A percentile compares a stretch with the other conserved stretches of the same genome.
Conservation (phyloP, 1,139 yeast species). For the Magnusiomyces suaveolens region DNA sequence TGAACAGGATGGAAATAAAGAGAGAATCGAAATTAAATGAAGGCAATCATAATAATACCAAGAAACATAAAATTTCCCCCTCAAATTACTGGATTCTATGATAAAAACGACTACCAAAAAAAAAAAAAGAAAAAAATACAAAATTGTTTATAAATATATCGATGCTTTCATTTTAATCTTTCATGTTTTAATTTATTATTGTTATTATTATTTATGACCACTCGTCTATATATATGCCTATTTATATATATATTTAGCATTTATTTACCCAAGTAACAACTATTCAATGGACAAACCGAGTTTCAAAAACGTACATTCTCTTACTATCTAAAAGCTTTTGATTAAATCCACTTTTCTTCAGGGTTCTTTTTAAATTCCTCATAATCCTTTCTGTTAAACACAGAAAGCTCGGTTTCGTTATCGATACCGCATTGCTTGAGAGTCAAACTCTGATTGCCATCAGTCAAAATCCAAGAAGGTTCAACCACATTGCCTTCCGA, state of each 20-base stretch:
- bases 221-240: not conserved
- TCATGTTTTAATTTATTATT: not conserved
- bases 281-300: too few relatives aligned
- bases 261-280: too few relatives aligned
- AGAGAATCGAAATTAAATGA: too few relatives aligned
- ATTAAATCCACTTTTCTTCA: conserved; percentile 65
- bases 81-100: too few relatives aligned
- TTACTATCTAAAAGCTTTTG: not conserved
- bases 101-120: not conserved
- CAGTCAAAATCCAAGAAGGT: conserved; percentile 44
- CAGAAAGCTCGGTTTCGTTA: conserved; percentile 85
- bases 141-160: too few relatives aligned
- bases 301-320: too few relatives aligned
- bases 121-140: too few relatives aligned
- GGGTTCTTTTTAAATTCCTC: conserved; percentile 66
- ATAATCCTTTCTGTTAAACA: conserved; percentile 62
- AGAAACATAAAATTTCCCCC: too few relatives aligned
- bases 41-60: too few relatives aligned
- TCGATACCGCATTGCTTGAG: conserved; percentile 61
- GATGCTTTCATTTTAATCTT: too few relatives aligned
- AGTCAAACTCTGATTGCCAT: conserved; percentile 34
- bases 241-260: too few relatives aligned
- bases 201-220: not conserved
- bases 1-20: too few relatives aligned
- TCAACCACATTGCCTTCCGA: not conserved